Evolutionary conservation across 2,329 filamentous ascomycete species (phyloP), one percentile per base, ranked within the genome.

Genomic region (Sclerotinia subarctica): DNA sequence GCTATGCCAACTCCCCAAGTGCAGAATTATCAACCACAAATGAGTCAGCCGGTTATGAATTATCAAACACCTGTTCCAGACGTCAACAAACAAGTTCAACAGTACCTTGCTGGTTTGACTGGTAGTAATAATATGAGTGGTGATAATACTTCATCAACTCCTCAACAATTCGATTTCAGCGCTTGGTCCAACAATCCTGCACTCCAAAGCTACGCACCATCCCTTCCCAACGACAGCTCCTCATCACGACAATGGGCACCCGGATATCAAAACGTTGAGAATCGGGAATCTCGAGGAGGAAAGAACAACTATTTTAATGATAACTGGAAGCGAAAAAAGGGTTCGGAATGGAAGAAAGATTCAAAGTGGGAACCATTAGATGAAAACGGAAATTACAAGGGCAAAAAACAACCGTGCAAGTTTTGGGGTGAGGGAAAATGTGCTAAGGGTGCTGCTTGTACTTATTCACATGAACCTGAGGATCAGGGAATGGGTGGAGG

Each of bases 341-440:
- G 29, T 53, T 17, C 47, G 13, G 24, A 29, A 3, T 49, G 56
- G 44, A 62, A 65, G 26, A 66, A 64, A 17, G 67, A 57, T 35
- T n/a, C 52, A 8, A 69, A 68, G 8, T 66, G 66, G 13, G 68
- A 69, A 19, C 68, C 71, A 5, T 73, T 77, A 46, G 75, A 76
- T 49, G 73, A 74, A 51, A 74, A 74, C 60, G 75, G 74, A 42
- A 73, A 90, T 74, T 78, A 78, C 63, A 77, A 76, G 69, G 74
- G 84, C 82, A 86, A 88, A 67, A 90, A 88, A 54, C 88, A 90
- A 74, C 83, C 88, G 6, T 92, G 90, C 77, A 84, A 84, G 26
- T 93, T 91, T 77, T 92, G 83, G 82, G 83, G 86, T 68, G 86
- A 90, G 75, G 90, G 90, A 19, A 88, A 88, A 75, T 92, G 90